Evolutionary conservation across 768 basidiomycete species (phyloP), one percentile per base, ranked within the genome.

Genomic region (Peribolospora baueri): DNA sequence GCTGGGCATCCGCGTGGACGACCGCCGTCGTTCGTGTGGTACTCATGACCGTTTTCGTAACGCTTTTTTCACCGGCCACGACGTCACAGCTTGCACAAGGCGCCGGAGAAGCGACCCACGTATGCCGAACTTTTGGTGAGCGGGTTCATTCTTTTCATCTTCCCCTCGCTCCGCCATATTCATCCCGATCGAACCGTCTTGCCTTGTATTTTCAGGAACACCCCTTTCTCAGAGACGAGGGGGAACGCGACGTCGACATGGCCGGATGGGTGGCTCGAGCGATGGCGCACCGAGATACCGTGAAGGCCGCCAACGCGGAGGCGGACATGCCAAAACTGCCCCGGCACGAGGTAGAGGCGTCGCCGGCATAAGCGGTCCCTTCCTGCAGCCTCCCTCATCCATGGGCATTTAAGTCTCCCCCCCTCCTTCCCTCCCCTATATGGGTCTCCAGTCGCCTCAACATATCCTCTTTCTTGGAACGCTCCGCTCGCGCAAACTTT

Each of bases 121-220:
- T 98, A 95, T 66, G 74, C 75, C 39, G 77, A 90, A 60, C 68
- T 98, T 43, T 70, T 93, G 57, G 82, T 76, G 49, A 65, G 78
- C 52, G 9, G 43, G 7, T 48, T 72, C 37, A 48, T 7, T 7
- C 5, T 37, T 36, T n/a, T 42, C 5, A 11, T 8, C 7, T 41
- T 55, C 46, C 38, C 39, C 14, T n/a, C 40, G 46, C 52, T 39
- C 48, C 45, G 3, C 46, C 1, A 36, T 46, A 8, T 60, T 56
- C 54, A 41, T 14, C 41, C 46, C 48, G 41, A 46, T 45, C 3
- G 39, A n/a, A 36, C 37, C 1, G 9, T 11, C 56, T 47, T 48
- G 48, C 45, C 53, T 37, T 8, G 38, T 25, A 8, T 46, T 9
- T 11, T 11, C 62, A 81, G 79, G 75, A 77, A 54, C 85, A 90